These are phyloP conservation scores for Aegilops umbellulata DNA, from an alignment of 176 grass and related monocot genomes.

Conservation along the genomic window DNA sequence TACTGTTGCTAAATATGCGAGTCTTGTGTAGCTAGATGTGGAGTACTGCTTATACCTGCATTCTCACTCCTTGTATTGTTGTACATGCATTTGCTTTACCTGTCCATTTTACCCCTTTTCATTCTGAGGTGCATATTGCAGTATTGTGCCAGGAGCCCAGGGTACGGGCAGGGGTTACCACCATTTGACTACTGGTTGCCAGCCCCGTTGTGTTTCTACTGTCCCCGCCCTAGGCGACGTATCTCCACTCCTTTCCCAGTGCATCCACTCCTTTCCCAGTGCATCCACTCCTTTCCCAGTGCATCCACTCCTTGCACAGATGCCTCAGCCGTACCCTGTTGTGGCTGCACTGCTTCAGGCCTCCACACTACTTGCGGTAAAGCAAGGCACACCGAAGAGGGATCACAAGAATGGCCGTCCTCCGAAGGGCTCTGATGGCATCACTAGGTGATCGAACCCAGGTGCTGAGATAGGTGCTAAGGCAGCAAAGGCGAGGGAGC, in stretches of 20 bases:
- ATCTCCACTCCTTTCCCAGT: background rate
- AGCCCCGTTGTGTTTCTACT: background rate
- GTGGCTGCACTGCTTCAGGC: background rate
- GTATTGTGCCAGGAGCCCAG: background rate
- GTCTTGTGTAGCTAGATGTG: background rate
- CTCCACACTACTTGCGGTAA: background rate
- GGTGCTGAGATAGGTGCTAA: background rate
- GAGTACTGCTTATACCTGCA: background rate
- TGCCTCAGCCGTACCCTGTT: background rate
- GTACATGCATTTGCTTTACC: background rate
- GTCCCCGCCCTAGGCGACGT: background rate
- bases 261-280: background rate
- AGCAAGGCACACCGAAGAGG: background rate
- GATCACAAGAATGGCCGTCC: background rate
- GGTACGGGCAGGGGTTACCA: background rate
- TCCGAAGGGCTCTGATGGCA: background rate
- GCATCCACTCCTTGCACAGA: background rate
- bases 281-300: background rate
- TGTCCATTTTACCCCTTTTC: background rate
- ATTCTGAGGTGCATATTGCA: background rate
- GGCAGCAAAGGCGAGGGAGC: background rate
- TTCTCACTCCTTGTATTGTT: background rate
- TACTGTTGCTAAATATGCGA: background rate
- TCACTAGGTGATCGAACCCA: background rate
- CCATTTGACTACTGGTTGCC: background rate